Conservation (phyloP, 2,329 filamentous ascomycete species). For the Apiospora aurea region DNA sequence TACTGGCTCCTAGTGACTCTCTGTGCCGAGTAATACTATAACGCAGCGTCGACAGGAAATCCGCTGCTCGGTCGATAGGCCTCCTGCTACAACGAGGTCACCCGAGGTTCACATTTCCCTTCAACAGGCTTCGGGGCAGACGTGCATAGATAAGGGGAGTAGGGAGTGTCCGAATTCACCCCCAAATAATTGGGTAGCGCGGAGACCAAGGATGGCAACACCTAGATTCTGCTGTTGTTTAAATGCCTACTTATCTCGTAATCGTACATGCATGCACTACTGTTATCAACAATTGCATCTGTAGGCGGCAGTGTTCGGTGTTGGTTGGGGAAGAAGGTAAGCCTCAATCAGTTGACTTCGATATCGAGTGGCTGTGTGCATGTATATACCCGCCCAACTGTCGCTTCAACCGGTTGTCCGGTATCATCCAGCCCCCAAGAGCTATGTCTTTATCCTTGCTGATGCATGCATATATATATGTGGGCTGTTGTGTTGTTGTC, state of each 20-base stretch:
- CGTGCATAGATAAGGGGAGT: too few relatives aligned
- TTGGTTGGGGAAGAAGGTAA: not conserved
- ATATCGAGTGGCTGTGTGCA: not conserved
- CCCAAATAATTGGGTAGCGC: too few relatives aligned
- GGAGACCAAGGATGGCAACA: too few relatives aligned
- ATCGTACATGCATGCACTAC: not conserved
- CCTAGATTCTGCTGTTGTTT: too few relatives aligned
- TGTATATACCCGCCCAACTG: not conserved
- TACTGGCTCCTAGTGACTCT: not conserved
- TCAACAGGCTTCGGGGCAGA: too few relatives aligned
- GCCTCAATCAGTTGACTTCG: not conserved
- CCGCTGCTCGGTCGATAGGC: too few relatives aligned
- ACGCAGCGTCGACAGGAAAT: too few relatives aligned
- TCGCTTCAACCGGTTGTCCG: not conserved
- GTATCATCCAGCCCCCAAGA: not conserved
- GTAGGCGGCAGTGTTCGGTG: not conserved
- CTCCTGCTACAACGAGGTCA: too few relatives aligned
- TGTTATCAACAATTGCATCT: not conserved
- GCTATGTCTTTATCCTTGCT: not conserved
- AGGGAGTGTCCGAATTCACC: too few relatives aligned
- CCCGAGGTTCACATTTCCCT: too few relatives aligned
- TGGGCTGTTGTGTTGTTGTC: constrained; percentile 1
- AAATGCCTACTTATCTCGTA: not conserved
- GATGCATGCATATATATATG: constrained; percentile 1
- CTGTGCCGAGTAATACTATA: too few relatives aligned